Evolutionary conservation across 495 filamentous ascomycete genomes (phyloP), one percentile per base, ranked within the genome.

Genomic region (Hypoxylon crocopeplum): DNA sequence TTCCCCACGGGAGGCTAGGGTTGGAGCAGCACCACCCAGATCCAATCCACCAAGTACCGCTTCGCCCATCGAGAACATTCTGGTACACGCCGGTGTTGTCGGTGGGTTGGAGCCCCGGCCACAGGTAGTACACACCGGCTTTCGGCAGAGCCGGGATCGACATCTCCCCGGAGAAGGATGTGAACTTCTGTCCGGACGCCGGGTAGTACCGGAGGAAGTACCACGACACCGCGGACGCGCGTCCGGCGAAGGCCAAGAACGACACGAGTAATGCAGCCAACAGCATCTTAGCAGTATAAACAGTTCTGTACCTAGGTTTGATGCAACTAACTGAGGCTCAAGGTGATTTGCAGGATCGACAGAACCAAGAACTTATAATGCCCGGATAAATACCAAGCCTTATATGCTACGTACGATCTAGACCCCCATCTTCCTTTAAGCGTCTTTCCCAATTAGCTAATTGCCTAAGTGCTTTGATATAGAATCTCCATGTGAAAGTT

Each of bases 11-110:
- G 27, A 78, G 55, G 22, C 45, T 68, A 7, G 75, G 77, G 34
- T 77, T 76, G 6, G 61, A 67, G 44, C 73, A 75, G 37, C 75
- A 77, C 77, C 75, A 79, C 6, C 77, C 74, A 13, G 62, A 65
- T 5, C 71, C 72, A 39, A 79, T 75, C 73, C 75, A 76, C 75
- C 75, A 77, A 4, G 69, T 74, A 7, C 75, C 73, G 10, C 61
- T 71, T 1, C 75, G 59, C 5, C 76, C 72, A 45, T 77, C 76
- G 5, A 77, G 66, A 4, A 77, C 77, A 15, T 71, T 70, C 44
- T 77, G 73, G 22, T 76, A 77, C 3, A 78, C 73, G 13, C 75
- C 75, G 16, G 53, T 72, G 25, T 73, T 71, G 39, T 72, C 75
- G 3, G 69, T 72, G 1, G 74, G 70, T 42, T 78, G 70, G 7